Evolutionary conservation across 2,329 filamentous ascomycete species (phyloP), one percentile per base, ranked within the genome.

Genomic region (Penicillium sp.): DNA sequence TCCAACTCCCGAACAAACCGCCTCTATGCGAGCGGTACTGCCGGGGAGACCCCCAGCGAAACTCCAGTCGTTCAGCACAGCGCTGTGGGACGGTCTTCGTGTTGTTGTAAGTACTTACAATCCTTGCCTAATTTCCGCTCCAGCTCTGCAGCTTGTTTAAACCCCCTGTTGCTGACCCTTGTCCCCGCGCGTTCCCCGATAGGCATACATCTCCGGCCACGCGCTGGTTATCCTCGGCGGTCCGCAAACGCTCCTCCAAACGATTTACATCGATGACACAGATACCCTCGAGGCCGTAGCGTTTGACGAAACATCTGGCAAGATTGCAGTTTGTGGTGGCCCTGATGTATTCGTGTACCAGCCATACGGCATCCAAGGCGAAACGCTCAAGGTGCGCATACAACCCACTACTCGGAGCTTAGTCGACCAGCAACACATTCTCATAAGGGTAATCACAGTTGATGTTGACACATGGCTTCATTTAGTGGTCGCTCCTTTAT

Each of bases 151-250:
- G n/a, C 31, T 45, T 3, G 27, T n/a, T 31, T 35, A 37, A 48
- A 53, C 15, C 12, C 31, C 41, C 52, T 56, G 47, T 65, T 38
- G 63, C 53, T 56, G 38, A 63, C 51, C 54, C 40, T 43, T 38
- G 50, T 57, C 38, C 50, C 49, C 51, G 62, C 62, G 57, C 56
- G 31, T 58, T 48, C 50, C 23, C 55, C 43, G 45, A 31, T 69
- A 95, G 91, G 86, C 86, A 51, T 99, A 97, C 77, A 89, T 97
- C 64, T 94, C 90, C 59, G 93, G 93, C 69, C 90, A 89, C 75
- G 91, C 91, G 61, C 85, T 97, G 63, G 86, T 94, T 53, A 88
- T 99, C 68, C 86, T 97, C 66, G 84, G 86, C 70, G 89, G 86
- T 50, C 84, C 90, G 52, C 82, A 88, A 61, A 84, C 84, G 54